These are phyloP conservation scores for Bolboschoenus planiculmis DNA, from an alignment of 176 grass and related monocot genomes.

Conservation along the genomic window DNA sequence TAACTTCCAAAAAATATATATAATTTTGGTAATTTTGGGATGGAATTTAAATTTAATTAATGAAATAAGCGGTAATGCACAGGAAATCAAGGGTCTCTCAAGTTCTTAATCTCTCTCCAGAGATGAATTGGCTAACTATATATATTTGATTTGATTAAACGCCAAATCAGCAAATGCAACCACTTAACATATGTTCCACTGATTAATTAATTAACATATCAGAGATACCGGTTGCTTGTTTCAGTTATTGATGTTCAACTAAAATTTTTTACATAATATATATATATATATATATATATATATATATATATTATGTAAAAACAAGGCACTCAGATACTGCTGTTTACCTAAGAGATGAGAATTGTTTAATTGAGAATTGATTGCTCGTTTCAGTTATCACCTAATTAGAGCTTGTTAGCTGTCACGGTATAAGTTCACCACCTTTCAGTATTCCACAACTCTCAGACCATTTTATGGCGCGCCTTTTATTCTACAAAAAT, in stretches of 20 bases:
- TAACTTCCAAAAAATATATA: no score
- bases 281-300: no score
- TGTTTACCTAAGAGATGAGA: neutral
- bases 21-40: no score
- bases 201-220: neutral
- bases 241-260: neutral
- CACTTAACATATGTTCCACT: no score
- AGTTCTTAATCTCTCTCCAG: no score
- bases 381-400: neutral
- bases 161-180: neutral
- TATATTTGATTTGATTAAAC: no score
- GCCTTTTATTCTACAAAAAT: neutral
- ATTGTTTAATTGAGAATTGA: neutral
- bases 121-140: no score
- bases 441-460: neutral
- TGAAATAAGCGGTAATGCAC: neutral
- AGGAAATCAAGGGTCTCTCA: slow-evolving; percentile 1
- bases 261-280: no score
- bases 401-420: neutral
- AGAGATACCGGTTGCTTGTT: neutral
- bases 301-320: no score
- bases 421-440: neutral
- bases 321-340: no score
- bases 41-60: no score
- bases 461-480: neutral